phyloP scores from a whole-genome alignment of 306 rosid genomes.

The Dryas drummondii region DNA sequence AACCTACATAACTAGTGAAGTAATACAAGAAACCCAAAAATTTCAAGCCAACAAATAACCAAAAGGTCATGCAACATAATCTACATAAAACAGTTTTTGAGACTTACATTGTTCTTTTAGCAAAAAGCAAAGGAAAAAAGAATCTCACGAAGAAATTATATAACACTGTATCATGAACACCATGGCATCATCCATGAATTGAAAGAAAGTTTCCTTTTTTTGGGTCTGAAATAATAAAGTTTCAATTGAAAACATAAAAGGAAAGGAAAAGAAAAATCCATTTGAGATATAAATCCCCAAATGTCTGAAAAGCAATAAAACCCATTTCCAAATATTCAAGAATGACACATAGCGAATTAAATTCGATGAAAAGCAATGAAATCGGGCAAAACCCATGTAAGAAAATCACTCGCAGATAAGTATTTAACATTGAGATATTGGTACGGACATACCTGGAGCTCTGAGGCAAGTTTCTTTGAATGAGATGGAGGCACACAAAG shows the following conservation, averaged over 20 bases:
- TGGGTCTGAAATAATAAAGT: no score
- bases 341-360: not conserved
- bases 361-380: slow-evolving; percentile 19
- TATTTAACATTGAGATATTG: slow-evolving; percentile 15
- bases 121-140: not conserved
- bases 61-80: slow-evolving; percentile 15
- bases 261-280: not conserved
- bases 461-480: not conserved
- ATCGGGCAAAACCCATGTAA: slow-evolving; percentile 8
- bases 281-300: slow-evolving; percentile 6
- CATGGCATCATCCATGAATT: slow-evolving; percentile 15
- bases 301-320: not conserved
- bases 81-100: not conserved
- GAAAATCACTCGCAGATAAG: slow-evolving; percentile 18
- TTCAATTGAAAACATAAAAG: not conserved
- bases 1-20: not conserved
- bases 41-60: slow-evolving; percentile 5
- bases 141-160: not conserved
- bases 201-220: not conserved
- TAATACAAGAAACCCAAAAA: slow-evolving; percentile 4
- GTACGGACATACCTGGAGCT: slow-evolving; percentile 40
- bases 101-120: slow-evolving; percentile 8
- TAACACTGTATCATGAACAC: not conserved
- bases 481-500: not conserved
- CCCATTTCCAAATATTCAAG: not conserved